Base-by-base conservation (phyloP, 2,329 filamentous ascomycete genomes). In the Stachybotrys chartarum region DNA sequence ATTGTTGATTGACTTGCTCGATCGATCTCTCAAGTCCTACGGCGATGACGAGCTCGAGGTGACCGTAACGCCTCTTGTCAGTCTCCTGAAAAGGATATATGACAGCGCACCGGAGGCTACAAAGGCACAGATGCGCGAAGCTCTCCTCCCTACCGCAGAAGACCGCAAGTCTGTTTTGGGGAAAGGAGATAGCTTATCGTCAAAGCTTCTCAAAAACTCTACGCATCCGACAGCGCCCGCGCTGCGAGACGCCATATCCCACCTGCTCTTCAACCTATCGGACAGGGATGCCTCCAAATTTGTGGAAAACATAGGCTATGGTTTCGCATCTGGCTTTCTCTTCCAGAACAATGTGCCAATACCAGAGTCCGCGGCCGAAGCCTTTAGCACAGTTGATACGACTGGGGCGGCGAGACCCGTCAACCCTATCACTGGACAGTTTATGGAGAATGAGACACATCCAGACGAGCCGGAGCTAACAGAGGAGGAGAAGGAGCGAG, bases 261-360 rank as follows among this genome's bases (percentile, higher is more conserved):
- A 86, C 32, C 78, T 99, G 30, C 81, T 97, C 58, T 99, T 95
- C 68, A 88, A 95, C 60, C 78, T 97, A 31, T 96, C 91, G 0
- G 87, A 87, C 60, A 88, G 86, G 63, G 86, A 97, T 63, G 83
- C 92, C 0, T 81, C 80, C 16, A 87, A 79, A 32, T 94, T 97
- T 65, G 88, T 97, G 1, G 81, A 89, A 53, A 97, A 97, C 62
- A 90, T 99, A 12, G 94, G 94, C 0, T 99, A 96, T 67, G 94
- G 94, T 0, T 96, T 90, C 66, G 94, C 94, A 0, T 90, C 91
- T 0, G 94, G 94, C 0, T 96, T 94, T 67, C 75, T 99, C 16
- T 87, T 92, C 73, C 87, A 88, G 59, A 88, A 93, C 59, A 90
- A 94, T 55, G 84, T 97, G 12, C 79, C 86, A 0, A 77, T 96